phyloP scores from a whole-genome alignment of 2,329 filamentous ascomycete species.

The Sporothrix schenckii region DNA sequence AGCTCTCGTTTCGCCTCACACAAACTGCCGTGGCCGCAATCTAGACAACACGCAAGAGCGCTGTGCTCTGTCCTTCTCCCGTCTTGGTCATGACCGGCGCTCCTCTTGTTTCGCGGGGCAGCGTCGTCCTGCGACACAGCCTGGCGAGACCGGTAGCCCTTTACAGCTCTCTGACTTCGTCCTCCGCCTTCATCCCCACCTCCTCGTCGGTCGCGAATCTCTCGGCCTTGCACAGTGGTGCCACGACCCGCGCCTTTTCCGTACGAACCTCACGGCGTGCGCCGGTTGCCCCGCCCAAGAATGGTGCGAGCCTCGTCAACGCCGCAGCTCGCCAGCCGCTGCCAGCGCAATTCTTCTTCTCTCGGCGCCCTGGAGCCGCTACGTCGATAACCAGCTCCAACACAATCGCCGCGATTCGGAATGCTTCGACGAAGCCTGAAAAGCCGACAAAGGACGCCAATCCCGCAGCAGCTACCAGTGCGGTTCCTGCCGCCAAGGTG shows the following conservation, averaged over 20 bases:
- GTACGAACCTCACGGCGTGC: conserved; percentile 4
- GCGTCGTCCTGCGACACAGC: not conserved
- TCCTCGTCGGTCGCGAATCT: not conserved
- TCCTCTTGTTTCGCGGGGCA: conserved; percentile 27
- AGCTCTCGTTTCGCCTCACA: not conserved
- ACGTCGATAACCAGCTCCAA: not conserved
- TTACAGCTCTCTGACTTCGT: not conserved
- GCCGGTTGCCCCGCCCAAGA: not conserved
- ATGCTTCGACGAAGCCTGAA: conserved; percentile 30
- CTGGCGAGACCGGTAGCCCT: not conserved
- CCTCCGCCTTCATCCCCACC: not conserved
- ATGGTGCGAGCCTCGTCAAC: not conserved
- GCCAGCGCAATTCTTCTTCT: conserved; percentile 23
- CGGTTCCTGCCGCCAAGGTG: not conserved
- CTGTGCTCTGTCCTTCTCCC: not conserved
- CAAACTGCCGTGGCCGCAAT: not conserved
- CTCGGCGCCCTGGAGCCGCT: conserved; percentile 11
- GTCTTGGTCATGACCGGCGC: conserved; percentile 29
- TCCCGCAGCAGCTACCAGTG: not conserved
- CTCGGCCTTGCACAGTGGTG: not conserved
- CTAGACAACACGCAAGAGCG: conserved; percentile 1
- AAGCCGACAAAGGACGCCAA: not conserved
- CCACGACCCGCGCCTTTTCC: conserved; percentile 24
- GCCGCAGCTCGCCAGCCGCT: conserved; percentile 9
- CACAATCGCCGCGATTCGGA: conserved; percentile 14